Evolutionary conservation across 1,284 basidiomycete species (phyloP).

Genomic region (Ganoderma meredithae): DNA sequence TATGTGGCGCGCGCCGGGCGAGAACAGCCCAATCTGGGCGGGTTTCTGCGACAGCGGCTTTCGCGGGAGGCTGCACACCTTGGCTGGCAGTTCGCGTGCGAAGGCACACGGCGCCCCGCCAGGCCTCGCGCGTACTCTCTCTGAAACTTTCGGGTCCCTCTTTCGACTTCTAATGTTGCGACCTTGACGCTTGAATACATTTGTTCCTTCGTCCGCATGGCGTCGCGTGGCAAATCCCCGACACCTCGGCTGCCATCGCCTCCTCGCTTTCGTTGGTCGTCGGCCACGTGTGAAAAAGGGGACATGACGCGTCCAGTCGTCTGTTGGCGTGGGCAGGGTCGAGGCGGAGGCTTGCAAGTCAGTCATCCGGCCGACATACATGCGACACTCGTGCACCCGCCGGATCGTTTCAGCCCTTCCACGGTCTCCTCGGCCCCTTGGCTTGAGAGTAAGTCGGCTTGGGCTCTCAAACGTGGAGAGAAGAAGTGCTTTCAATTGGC

Average conservation of each 20-base stretch:
- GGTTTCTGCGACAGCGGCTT: not conserved
- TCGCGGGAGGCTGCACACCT: conserved; percentile 14
- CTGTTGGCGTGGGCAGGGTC: not conserved
- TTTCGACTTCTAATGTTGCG: not conserved
- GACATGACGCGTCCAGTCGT: not conserved
- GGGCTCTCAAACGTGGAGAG: not conserved
- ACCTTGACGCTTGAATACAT: not conserved
- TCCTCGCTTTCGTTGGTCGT: not conserved
- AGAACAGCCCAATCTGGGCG: conserved; percentile 2
- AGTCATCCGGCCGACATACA: conserved; percentile 7
- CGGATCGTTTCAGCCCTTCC: not conserved
- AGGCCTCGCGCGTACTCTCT: not conserved
- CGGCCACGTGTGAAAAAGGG: not conserved
- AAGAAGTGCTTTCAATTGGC: not conserved
- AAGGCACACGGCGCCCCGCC: not conserved
- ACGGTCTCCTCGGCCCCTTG: not conserved
- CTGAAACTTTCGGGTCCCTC: not conserved
- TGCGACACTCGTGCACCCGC: not conserved
- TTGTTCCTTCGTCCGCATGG: conserved; percentile 6
- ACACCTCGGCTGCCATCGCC: not conserved
- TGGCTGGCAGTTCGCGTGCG: conserved; percentile 5
- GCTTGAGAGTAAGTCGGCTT: not conserved
- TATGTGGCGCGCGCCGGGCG: conserved; percentile 1
- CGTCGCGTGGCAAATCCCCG: conserved; percentile 4
- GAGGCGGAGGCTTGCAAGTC: not conserved